phyloP scores from a whole-genome alignment of 345 rosid genomes.

The Excoecaria cochinchinensis region DNA sequence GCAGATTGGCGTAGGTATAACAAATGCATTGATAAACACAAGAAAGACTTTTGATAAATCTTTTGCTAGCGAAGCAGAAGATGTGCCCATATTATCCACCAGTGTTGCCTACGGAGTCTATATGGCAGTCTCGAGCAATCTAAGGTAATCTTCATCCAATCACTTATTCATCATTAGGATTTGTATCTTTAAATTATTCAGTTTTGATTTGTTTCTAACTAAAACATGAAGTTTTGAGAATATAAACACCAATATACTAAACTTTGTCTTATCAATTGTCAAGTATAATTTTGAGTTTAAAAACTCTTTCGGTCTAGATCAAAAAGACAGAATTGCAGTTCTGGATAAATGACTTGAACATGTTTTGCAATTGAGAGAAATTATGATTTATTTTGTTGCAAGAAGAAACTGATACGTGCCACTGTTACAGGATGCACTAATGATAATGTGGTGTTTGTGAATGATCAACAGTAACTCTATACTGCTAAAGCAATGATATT shows the following conservation, averaged over 20 bases:
- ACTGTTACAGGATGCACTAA: neutral
- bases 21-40: conserved; percentile 80
- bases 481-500: neutral
- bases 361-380: neutral
- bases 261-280: neutral
- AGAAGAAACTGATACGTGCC: neutral
- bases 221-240: neutral
- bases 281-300: neutral
- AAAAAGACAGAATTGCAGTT: neutral
- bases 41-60: conserved; percentile 65
- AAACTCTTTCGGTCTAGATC: neutral
- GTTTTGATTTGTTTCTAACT: neutral
- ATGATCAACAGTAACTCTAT: neutral
- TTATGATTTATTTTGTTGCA: neutral
- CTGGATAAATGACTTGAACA: neutral
- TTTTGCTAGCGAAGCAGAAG: conserved; percentile 63
- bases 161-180: neutral
- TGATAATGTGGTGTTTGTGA: neutral
- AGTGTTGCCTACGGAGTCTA: conserved; percentile 91
- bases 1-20: conserved; percentile 84
- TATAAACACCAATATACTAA: neutral
- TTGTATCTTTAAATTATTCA: neutral
- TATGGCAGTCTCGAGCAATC: conserved; percentile 96
- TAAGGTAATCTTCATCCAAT: conserved; percentile 48
- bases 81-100: conserved; percentile 84